Evolutionary conservation across 1,284 basidiomycete species (phyloP).

Genomic region (Ustilago cynodontis): DNA sequence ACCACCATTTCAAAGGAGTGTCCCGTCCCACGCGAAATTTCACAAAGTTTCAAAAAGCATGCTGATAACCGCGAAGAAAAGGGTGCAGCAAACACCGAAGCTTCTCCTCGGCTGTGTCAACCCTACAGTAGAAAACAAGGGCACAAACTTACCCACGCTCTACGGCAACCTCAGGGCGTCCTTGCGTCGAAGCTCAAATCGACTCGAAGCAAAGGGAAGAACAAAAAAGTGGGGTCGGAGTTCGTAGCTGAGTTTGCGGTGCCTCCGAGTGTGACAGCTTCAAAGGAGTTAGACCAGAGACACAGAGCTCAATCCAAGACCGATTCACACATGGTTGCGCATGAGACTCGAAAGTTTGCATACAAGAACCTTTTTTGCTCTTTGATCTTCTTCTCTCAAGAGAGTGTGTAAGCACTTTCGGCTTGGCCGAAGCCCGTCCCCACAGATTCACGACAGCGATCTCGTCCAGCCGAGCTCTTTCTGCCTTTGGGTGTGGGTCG

Average conservation of each 20-base stretch:
- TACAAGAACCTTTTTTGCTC: neutral
- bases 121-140: neutral
- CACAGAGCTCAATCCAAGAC: constrained; percentile 6
- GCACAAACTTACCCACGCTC: neutral
- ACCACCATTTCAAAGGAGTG: neutral
- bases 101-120: constrained; percentile 7
- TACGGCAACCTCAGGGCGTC: no score
- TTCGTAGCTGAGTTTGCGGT: constrained; percentile 12
- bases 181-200: no score
- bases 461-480: neutral
- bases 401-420: neutral
- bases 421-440: constrained; percentile 2
- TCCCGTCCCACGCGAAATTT: neutral
- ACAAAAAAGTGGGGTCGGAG: constrained; percentile 15
- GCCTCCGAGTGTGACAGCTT: constrained; percentile 15
- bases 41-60: neutral
- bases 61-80: neutral
- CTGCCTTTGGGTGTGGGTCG: no score
- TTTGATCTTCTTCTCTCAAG: neutral
- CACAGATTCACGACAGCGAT: neutral
- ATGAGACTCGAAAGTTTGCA: neutral
- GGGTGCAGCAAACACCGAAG: constrained; percentile 14
- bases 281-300: neutral
- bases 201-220: neutral
- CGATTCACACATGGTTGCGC: constrained; percentile 12